Conservation (phyloP, 2,329 filamentous ascomycete species). For the Chaetomium globosum region DNA sequence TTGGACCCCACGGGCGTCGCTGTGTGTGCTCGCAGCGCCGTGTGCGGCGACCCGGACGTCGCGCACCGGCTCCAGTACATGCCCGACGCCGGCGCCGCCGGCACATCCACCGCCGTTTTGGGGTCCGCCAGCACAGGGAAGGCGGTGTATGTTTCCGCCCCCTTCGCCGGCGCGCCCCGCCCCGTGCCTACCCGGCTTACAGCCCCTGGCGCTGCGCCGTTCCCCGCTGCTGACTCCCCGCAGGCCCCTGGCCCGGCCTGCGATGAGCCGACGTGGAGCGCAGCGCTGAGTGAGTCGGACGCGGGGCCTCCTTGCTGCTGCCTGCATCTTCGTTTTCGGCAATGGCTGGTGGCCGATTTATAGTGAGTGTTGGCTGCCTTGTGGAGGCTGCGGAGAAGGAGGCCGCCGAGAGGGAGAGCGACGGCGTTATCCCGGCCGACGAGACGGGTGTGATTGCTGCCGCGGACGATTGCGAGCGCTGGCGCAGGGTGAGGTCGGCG, state of each 20-base stretch:
- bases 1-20: constrained; percentile 67
- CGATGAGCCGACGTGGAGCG: constrained; percentile 60
- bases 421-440: constrained; percentile 39
- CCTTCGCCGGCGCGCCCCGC: constrained; percentile 34
- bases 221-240: neutral
- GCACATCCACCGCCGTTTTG: constrained; percentile 60
- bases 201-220: constrained; percentile 24
- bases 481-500: constrained; percentile 56
- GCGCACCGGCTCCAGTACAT: constrained; percentile 73
- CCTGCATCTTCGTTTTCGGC: constrained; percentile 36
- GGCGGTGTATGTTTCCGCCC: constrained; percentile 51
- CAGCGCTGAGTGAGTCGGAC: constrained; percentile 50
- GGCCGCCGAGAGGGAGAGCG: constrained; percentile 34
- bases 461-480: constrained; percentile 57
- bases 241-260: constrained; percentile 40
- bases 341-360: constrained; percentile 35
- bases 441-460: constrained; percentile 38
- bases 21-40: constrained; percentile 66
- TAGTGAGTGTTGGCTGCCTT: constrained; percentile 32
- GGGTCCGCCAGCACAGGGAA: constrained; percentile 63
- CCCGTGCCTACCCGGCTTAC: constrained; percentile 36
- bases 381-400: constrained; percentile 29
- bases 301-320: constrained; percentile 36
- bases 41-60: constrained; percentile 63
- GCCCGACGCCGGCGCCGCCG: constrained; percentile 65